phyloP scores from a whole-genome alignment of 1,139 yeast species.

The Meyerozyma athensensis region DNA sequence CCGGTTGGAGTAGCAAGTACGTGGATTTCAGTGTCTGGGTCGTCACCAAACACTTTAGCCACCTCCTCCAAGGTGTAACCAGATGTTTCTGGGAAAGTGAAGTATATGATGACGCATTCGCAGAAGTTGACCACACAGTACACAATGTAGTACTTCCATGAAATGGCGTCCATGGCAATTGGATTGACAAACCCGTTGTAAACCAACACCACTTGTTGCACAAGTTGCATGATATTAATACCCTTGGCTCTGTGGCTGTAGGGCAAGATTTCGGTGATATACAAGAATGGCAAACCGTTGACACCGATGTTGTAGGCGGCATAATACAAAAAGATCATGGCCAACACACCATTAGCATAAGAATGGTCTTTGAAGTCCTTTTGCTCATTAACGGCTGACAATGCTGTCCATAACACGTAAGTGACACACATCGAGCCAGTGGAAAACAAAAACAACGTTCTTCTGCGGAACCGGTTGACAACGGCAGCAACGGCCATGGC shows the following conservation, averaged over 20 bases:
- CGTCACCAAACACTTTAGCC: conserved; percentile 43
- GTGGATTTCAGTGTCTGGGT: conserved; percentile 7
- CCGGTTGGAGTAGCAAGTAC: neutral
- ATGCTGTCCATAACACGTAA: conserved; percentile 35
- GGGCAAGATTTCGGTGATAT: conserved; percentile 41
- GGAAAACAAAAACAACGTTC: conserved; percentile 36
- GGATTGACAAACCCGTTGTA: conserved; percentile 52
- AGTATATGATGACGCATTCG: conserved; percentile 33
- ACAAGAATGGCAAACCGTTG: conserved; percentile 37
- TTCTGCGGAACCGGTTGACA: conserved; percentile 34
- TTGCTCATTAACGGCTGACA: conserved; percentile 35
- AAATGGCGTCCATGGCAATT: conserved; percentile 54
- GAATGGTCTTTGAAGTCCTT: conserved; percentile 28
- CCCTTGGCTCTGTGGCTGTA: conserved; percentile 44
- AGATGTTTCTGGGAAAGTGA: conserved; percentile 47
- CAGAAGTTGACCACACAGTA: conserved; percentile 38
- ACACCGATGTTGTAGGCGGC: conserved; percentile 34
- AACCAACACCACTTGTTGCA: conserved; percentile 22
- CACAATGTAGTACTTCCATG: conserved; percentile 59
- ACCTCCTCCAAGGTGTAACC: conserved; percentile 54
- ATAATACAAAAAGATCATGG: conserved; percentile 42
- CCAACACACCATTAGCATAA: conserved; percentile 41
- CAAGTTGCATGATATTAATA: conserved; percentile 24
- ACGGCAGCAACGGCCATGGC: conserved; percentile 27
- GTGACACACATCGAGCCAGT: conserved; percentile 32